Evolutionary conservation across 176 grass and related monocot genomes (phyloP), one percentile per base, ranked within the genome.

Genomic region (Avena atlantica): DNA sequence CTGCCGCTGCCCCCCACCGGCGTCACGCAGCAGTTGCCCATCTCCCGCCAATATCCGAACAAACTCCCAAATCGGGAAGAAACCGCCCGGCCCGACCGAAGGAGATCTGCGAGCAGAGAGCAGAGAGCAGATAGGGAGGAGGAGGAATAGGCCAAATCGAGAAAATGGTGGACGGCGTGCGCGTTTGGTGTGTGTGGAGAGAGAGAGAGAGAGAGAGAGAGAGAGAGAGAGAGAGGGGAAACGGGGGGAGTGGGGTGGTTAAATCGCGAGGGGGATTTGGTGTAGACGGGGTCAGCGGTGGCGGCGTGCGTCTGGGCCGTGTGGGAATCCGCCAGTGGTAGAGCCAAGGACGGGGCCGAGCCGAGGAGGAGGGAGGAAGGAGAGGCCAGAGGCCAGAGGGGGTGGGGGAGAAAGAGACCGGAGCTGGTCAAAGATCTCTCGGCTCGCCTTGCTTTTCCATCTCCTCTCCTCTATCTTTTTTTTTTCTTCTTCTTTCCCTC

Each of bases 1-100:
- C 49, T 78, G 73, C 67, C 74, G 61, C 71, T 76, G 7, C 50
- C 80, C 23, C 1, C 76, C 9, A 71, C 86, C 55, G 84, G 82
- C 49, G 84, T 81, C 12, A 81, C 87, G 86, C 95, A 97, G 85
- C 95, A 94, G 85, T 97, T 97, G 13, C 95, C 95, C 95, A 97
- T 97, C 86, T 12, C 13, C 20, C 37, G 29, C 60, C 63, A 77
- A 84, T 66, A 81, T 79, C 80, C 76, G 72, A 13, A 68, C 27
- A 1, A 15, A 59, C 20, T 31, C 50, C 65, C 25, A 29, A 91
- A 81, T 92, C 81, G 25, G 48, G 73, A 80, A 85, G 58, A 7
- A 87, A 49, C 62, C 47, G 5, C 36, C 17, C 12, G 5, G 36
- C 2, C 53, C 80, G 27, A 69, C 79, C 15, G 6, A 5, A 31